Percentiles rank a stretch among this genome's conserved stretches.
Evolutionary conservation across 345 rosid genomes (phyloP).

Genomic region (Hibiscus mutabilis): DNA sequence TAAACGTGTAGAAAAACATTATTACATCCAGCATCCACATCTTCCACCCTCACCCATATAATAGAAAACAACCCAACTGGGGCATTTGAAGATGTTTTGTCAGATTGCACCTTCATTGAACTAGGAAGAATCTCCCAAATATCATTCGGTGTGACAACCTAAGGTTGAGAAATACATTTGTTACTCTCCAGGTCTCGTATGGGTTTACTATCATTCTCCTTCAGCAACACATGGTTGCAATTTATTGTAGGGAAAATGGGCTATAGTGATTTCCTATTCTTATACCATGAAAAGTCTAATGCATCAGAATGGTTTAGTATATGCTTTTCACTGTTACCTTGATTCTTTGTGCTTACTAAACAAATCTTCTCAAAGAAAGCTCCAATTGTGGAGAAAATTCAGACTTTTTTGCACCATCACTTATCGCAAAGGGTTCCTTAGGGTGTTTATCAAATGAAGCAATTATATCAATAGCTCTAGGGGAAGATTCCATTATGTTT

Average conservation of each 20-base stretch:
- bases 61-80: constrained; percentile 15
- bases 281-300: constrained; percentile 52
- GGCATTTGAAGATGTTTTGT: constrained; percentile 18
- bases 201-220: constrained; percentile 30
- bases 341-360: constrained; percentile 27
- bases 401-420: neutral
- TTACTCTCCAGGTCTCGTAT: constrained; percentile 19
- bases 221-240: constrained; percentile 24
- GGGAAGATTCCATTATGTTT: constrained; percentile 16
- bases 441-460: constrained; percentile 35
- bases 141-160: constrained; percentile 23
- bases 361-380: constrained; percentile 47
- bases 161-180: constrained; percentile 17
- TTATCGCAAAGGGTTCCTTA: constrained; percentile 10
- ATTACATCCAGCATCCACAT: constrained; percentile 12
- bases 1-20: constrained; percentile 17
- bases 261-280: constrained; percentile 27
- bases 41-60: constrained; percentile 18
- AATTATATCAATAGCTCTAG: constrained; percentile 54
- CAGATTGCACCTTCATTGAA: constrained; percentile 24
- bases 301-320: constrained; percentile 46
- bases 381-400: constrained; percentile 41
- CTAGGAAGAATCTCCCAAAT: constrained; percentile 30
- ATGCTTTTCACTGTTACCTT: constrained; percentile 31
- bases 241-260: constrained; percentile 21